Percentiles rank a stretch among this genome's conserved stretches.
phyloP scores from a whole-genome alignment of 2,329 filamentous ascomycete species.

The Coleophoma crateriformis region DNA sequence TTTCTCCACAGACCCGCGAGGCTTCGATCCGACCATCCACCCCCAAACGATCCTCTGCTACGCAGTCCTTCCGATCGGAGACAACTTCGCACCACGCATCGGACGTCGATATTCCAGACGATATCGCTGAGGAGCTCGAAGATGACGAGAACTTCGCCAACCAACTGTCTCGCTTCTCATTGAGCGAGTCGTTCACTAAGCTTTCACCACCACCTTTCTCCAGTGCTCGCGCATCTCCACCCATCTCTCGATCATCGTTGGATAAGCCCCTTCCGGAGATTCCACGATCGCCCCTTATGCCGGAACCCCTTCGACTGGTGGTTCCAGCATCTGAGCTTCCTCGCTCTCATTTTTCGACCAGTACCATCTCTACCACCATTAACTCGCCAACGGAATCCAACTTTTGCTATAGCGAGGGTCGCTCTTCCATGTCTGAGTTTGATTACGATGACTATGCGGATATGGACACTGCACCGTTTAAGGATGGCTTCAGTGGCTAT shows the following conservation, averaged over 20 bases:
- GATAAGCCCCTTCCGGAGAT: conserved; percentile 22
- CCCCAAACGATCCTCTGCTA: conserved; percentile 33
- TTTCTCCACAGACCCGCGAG: conserved; percentile 13
- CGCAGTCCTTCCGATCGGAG: conserved; percentile 29
- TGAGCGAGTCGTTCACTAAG: conserved; percentile 14
- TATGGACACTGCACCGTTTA: neutral
- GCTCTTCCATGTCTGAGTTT: conserved; percentile 10
- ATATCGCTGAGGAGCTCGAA: conserved; percentile 43
- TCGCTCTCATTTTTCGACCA: conserved; percentile 22
- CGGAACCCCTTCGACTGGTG: neutral
- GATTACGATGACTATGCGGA: conserved; percentile 7
- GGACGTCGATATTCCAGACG: conserved; percentile 36
- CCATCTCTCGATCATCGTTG: conserved; percentile 2
- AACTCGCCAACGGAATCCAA: conserved; percentile 19
- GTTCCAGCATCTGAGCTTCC: neutral
- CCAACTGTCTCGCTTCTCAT: conserved; percentile 10
- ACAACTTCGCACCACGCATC: conserved; percentile 25
- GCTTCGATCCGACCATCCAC: conserved; percentile 14
- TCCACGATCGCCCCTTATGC: conserved; percentile 8
- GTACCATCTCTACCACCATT: conserved; percentile 19
- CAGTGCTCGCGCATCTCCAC: conserved; percentile 2
- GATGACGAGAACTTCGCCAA: conserved; percentile 61
- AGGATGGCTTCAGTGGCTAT: conserved; percentile 13
- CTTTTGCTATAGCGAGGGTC: conserved; percentile 15
- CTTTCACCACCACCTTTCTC: conserved; percentile 20